These are phyloP conservation scores for Kuraishia floccosa DNA, from an alignment of 805 yeast species.

Conservation along the genomic window DNA sequence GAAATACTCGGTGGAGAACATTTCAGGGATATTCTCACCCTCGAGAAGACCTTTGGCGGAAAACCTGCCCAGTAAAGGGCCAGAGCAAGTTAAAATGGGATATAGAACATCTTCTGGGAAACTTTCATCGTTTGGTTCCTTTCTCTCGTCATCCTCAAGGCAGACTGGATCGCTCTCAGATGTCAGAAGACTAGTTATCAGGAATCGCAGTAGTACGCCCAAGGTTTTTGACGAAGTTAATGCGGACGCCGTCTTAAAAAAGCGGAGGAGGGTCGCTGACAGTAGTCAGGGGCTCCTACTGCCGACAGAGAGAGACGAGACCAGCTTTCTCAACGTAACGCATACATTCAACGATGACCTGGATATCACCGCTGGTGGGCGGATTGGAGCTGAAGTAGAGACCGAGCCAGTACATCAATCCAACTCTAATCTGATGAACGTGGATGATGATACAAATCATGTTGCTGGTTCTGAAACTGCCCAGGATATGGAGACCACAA, in stretches of 20 bases:
- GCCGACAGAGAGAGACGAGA: too few relatives aligned
- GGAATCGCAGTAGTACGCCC: slow-evolving; percentile 7
- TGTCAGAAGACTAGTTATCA: neutral
- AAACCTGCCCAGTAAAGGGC: slow-evolving; percentile 5
- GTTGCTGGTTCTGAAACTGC: too few relatives aligned
- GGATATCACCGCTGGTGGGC: too few relatives aligned
- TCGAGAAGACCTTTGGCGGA: slow-evolving; percentile 5
- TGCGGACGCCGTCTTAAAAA: slow-evolving; percentile 15
- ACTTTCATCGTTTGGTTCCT: slow-evolving; percentile 1
- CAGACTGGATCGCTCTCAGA: neutral
- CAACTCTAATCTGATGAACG: too few relatives aligned
- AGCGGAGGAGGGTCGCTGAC: slow-evolving; percentile 4
- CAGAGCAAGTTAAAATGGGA: slow-evolving; percentile 3
- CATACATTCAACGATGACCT: too few relatives aligned
- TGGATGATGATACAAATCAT: too few relatives aligned
- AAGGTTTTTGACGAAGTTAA: slow-evolving; percentile 16
- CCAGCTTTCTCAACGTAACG: too few relatives aligned
- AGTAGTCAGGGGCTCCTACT: too few relatives aligned
- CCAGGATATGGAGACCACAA: neutral
- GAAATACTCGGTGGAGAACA: slow-evolving; percentile 11
- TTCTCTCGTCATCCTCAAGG: slow-evolving; percentile 2
- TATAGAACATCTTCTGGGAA: slow-evolving; percentile 3
- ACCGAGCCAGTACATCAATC: too few relatives aligned
- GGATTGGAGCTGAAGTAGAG: too few relatives aligned
- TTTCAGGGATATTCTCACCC: slow-evolving; percentile 18